Evolutionary conservation across 495 filamentous ascomycete species (phyloP), one percentile per base, ranked within the genome.

Genomic region (Penicillium angulare): DNA sequence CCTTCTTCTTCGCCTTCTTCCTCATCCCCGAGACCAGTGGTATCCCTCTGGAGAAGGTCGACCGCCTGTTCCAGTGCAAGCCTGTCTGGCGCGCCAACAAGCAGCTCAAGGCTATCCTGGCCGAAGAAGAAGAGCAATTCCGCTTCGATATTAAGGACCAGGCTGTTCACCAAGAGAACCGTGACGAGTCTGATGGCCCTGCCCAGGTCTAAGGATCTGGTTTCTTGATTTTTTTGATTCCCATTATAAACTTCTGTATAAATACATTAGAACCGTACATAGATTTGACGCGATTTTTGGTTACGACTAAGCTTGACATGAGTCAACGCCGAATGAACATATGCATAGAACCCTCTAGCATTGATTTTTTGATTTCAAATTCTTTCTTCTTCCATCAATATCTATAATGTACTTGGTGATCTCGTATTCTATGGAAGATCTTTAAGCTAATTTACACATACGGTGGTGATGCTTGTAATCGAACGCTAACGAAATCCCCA

Each of bases 11-110:
- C 57, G 80, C 87, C 26, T 86, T 74, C 72, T 81, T 86, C 63
- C 76, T 77, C 27, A 73, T 88, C 2, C 85, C 84, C 1, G 86
- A 88, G 71, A 89, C 84, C 3, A 82, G 78, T 13, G 81, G 82
- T 27, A 58, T 79, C 26, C 72, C 75, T 41, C 59, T 80, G 16
- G 78, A 80, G 64, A 74, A 67, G 50, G 75, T 79, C 63, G 76
- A 79, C 39, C 58, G 76, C 4, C 63, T 89, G 6, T 89, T 89
- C 56, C 76, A 79, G 60, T 67, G 54, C 43, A 68, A 68, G 66
- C 82, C 84, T 7, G 68, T 84, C 31, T 68, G 71, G 59, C 77
- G 67, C 39, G 83, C 85, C 1, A 78, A 86, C 53, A 48, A 55
- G 52, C 51, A 61, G 13, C 60, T 86, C 29, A 73, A 85, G 63